Conservation (phyloP, 352 stramenopile genomes). For the Pseudoperonospora humuli region DNA sequence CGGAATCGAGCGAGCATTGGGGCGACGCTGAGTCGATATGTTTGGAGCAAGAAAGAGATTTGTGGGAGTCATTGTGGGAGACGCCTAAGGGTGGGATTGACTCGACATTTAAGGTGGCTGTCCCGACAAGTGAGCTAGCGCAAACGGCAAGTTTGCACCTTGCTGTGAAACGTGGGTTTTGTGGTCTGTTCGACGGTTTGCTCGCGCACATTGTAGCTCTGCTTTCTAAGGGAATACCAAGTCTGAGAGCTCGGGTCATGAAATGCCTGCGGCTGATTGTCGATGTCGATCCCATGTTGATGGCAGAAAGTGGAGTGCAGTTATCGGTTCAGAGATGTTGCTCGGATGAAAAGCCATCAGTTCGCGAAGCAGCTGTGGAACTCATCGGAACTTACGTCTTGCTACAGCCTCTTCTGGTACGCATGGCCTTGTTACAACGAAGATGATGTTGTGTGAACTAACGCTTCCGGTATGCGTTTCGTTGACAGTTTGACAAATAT, state of each 20-base stretch:
- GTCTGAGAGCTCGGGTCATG: slow-evolving; percentile 67
- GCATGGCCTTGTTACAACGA: slow-evolving; percentile 3
- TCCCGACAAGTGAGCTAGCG: slow-evolving; percentile 36
- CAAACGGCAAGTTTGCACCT: slow-evolving; percentile 41
- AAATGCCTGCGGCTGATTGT: slow-evolving; percentile 71
- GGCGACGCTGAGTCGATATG: background rate
- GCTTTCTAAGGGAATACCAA: slow-evolving; percentile 61
- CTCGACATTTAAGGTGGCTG: slow-evolving; percentile 35
- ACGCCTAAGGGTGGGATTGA: slow-evolving; percentile 21
- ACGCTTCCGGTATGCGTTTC: background rate
- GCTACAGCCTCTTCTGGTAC: slow-evolving; percentile 67
- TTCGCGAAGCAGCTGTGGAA: slow-evolving; percentile 77
- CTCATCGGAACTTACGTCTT: slow-evolving; percentile 78
- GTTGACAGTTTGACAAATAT: slow-evolving; percentile 68
- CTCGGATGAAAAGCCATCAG: slow-evolving; percentile 66
- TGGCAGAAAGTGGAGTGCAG: slow-evolving; percentile 55
- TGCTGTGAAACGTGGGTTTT: slow-evolving; percentile 53
- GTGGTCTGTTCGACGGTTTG: slow-evolving; percentile 54
- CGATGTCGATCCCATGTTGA: slow-evolving; percentile 79
- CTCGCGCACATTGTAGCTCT: slow-evolving; percentile 69
- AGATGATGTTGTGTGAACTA: slow-evolving; percentile 1
- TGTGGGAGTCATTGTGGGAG: slow-evolving; percentile 54
- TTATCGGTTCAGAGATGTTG: slow-evolving; percentile 59
- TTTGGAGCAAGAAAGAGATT: slow-evolving; percentile 17
- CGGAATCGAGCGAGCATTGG: slow-evolving; percentile 16